These are phyloP conservation scores for Pichia sp. DNA, from an alignment of 1,139 yeast genomes.

Conservation along the genomic window DNA sequence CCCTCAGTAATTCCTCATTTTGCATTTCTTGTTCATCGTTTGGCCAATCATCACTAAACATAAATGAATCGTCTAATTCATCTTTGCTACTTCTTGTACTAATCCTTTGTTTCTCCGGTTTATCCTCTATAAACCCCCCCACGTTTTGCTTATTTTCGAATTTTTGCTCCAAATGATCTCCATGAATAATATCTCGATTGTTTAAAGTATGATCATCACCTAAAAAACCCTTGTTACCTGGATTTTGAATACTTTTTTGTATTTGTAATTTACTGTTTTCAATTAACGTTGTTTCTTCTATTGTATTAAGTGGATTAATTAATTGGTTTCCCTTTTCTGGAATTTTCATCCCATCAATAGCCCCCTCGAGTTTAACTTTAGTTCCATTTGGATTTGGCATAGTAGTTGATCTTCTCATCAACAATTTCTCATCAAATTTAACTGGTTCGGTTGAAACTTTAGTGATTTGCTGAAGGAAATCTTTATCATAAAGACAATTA, in stretches of 20 bases:
- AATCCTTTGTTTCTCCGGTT: background rate
- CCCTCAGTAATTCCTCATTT: background rate
- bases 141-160: background rate
- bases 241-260: background rate
- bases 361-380: background rate
- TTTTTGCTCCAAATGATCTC: background rate
- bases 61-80: constrained; percentile 50
- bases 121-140: background rate
- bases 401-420: constrained; percentile 31
- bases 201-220: background rate
- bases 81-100: background rate
- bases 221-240: too few relatives aligned
- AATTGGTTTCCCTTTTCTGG: background rate
- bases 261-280: background rate
- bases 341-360: background rate
- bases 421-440: constrained; percentile 44
- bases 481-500: constrained; percentile 70
- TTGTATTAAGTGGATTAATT: background rate
- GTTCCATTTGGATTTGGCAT: constrained; percentile 18
- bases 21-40: constrained; percentile 28
- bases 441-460: constrained; percentile 44
- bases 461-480: constrained; percentile 50
- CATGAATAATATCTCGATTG: background rate
- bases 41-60: constrained; percentile 57
- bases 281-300: background rate